These are phyloP conservation scores for Pouteria campechiana DNA, from an alignment of 179 eudicot genomes.

Conservation along the genomic window DNA sequence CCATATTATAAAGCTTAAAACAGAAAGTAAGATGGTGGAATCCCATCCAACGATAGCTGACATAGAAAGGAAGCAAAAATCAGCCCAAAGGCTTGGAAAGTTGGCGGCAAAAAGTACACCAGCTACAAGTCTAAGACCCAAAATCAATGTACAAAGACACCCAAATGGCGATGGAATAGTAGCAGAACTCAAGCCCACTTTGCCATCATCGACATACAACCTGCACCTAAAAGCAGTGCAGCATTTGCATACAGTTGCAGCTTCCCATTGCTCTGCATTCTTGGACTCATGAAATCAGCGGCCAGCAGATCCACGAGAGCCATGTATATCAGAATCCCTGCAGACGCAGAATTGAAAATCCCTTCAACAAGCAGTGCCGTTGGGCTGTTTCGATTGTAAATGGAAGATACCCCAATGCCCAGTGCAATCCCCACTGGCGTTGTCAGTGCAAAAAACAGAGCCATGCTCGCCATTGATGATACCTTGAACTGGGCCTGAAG, in stretches of 20 bases:
- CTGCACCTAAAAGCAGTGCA: slow-evolving; percentile 16
- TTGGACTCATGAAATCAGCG: slow-evolving; percentile 23
- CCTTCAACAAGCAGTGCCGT: slow-evolving; percentile 23
- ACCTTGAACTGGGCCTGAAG: slow-evolving; percentile 19
- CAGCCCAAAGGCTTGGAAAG: no score
- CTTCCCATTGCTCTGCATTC: slow-evolving; percentile 14
- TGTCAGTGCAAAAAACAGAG: slow-evolving; percentile 16
- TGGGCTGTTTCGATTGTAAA: slow-evolving; percentile 11
- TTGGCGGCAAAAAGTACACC: no score
- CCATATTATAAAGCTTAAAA: no score
- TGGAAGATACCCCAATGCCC: slow-evolving; percentile 12
- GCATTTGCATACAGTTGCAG: slow-evolving; percentile 12
- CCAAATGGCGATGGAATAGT: no score
- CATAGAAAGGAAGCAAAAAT: no score
- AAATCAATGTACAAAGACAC: no score
- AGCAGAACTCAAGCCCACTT: slow-evolving; percentile 24
- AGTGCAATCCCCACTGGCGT: slow-evolving; percentile 14
- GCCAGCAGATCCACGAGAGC: slow-evolving; percentile 25
- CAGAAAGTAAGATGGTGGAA: no score
- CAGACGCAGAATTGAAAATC: slow-evolving; percentile 15
- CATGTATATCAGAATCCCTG: slow-evolving; percentile 27
- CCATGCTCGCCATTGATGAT: slow-evolving; percentile 9
- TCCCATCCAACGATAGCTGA: no score
- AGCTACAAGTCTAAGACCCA: no score
- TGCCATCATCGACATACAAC: slow-evolving; percentile 19